Percentiles rank a stretch among this genome's conserved stretches.
These are phyloP conservation scores for Cerrena zonata DNA, from an alignment of 1,284 basidiomycete species.

Conservation along the genomic window DNA sequence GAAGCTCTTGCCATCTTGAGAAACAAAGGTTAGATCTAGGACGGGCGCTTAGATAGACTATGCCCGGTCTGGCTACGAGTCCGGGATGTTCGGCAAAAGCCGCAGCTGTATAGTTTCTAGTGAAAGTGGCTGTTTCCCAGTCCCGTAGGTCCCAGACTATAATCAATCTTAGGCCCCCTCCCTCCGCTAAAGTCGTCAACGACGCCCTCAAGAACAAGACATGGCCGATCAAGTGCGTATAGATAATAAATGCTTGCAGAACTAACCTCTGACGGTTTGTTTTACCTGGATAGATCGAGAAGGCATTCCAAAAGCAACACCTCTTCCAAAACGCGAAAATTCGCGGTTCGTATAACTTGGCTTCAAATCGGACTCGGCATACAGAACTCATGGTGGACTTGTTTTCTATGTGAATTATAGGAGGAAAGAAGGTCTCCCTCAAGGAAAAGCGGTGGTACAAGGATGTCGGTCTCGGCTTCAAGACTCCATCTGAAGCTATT, in stretches of 20 bases:
- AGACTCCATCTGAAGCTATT: slow-evolving; percentile 94
- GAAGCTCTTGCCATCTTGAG: too few relatives aligned
- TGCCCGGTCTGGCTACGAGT: too few relatives aligned
- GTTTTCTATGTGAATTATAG: slow-evolving; percentile 33
- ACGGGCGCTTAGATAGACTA: too few relatives aligned
- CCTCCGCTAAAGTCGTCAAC: slow-evolving; percentile 19
- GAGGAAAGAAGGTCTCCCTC: slow-evolving; percentile 83
- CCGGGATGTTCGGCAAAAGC: slow-evolving; percentile 18
- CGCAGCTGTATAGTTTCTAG: slow-evolving; percentile 30
- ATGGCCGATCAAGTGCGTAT: slow-evolving; percentile 59
- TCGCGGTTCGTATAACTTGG: slow-evolving; percentile 60
- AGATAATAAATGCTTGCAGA: slow-evolving; percentile 5
- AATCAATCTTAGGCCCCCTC: slow-evolving; percentile 17
- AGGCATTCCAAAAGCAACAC: slow-evolving; percentile 94
- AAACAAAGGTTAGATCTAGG: slow-evolving; percentile 3
- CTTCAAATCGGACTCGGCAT: slow-evolving; percentile 4
- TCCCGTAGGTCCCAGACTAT: slow-evolving; percentile 16
- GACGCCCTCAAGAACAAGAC: slow-evolving; percentile 29
- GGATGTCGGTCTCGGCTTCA: slow-evolving; percentile 95
- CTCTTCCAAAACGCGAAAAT: slow-evolving; percentile 98
- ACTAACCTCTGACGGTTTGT: slow-evolving; percentile 9
- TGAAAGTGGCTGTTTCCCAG: slow-evolving; percentile 27
- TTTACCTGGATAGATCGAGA: slow-evolving; percentile 63
- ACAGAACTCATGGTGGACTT: slow-evolving; percentile 1
- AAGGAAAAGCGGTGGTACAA: slow-evolving; percentile 99